These are phyloP conservation scores for Solanum pennellii DNA, from an alignment of 257 asterid genomes.

Conservation along the genomic window DNA sequence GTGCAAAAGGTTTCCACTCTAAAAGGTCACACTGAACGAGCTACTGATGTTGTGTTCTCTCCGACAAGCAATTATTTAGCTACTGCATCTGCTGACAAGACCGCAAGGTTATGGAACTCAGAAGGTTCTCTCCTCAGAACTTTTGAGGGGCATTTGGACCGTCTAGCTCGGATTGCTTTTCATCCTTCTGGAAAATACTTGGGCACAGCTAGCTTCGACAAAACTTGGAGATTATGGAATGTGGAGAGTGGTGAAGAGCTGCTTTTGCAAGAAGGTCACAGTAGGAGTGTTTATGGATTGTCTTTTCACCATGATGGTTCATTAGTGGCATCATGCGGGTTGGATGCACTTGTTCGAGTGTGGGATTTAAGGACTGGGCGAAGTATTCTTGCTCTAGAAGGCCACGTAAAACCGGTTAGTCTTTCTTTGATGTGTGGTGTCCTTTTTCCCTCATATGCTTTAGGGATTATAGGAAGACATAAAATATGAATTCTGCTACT, in stretches of 20 bases:
- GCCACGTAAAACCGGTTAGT: slow-evolving; percentile 90
- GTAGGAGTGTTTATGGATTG: slow-evolving; percentile 87
- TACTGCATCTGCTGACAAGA: slow-evolving; percentile 90
- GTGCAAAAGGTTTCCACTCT: slow-evolving; percentile 53
- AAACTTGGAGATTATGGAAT: slow-evolving; percentile 96
- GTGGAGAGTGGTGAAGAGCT: slow-evolving; percentile 91
- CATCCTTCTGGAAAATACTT: slow-evolving; percentile 90
- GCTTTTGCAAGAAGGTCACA: slow-evolving; percentile 98
- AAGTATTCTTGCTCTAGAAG: slow-evolving; percentile 85
- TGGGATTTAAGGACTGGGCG: slow-evolving; percentile 95
- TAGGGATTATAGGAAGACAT: neutral
- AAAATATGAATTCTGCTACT: neutral
- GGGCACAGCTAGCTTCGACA: slow-evolving; percentile 89
- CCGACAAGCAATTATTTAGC: slow-evolving; percentile 56
- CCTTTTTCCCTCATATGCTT: neutral
- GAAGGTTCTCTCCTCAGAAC: slow-evolving; percentile 62
- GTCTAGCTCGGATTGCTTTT: slow-evolving; percentile 84
- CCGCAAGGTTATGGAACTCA: slow-evolving; percentile 68
- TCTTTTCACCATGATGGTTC: slow-evolving; percentile 87
- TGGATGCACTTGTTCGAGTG: slow-evolving; percentile 87
- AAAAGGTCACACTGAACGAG: slow-evolving; percentile 88
- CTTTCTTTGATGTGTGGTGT: slow-evolving; percentile 1
- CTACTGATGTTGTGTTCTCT: slow-evolving; percentile 84
- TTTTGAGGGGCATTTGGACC: slow-evolving; percentile 87
- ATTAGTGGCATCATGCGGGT: slow-evolving; percentile 86